Percentiles rank a stretch among this genome's conserved stretches.
phyloP scores from a whole-genome alignment of 225 moss, liverwort and hornwort species.

The Climacium dendroides region DNA sequence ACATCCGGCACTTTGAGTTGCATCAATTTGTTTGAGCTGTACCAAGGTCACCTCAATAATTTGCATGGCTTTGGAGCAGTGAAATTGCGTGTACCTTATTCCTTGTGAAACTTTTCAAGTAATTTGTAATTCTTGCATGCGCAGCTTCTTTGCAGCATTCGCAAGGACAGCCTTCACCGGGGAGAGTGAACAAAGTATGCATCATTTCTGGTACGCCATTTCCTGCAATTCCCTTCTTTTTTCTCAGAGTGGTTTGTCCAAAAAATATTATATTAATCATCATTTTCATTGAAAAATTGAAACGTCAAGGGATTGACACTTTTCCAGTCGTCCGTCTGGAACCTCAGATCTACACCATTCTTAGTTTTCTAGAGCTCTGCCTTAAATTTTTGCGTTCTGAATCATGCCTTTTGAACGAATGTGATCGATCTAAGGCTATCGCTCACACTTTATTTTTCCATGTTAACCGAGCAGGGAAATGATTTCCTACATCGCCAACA shows the following conservation, averaged over 20 bases:
- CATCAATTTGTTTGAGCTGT: background rate
- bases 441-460: background rate
- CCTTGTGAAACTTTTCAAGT: background rate
- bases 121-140: background rate
- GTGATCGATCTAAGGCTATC: background rate
- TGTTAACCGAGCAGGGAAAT: conserved; percentile 67
- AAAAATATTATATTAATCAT: background rate
- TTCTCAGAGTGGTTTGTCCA: background rate
- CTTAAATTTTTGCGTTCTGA: background rate
- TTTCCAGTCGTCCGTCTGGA: background rate
- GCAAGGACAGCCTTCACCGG: conserved; percentile 96
- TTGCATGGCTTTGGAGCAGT: background rate
- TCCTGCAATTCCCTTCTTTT: background rate
- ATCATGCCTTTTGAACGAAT: background rate
- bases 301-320: background rate
- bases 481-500: conserved; percentile 93
- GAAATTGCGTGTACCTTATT: background rate
- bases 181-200: conserved; percentile 92
- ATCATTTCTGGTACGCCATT: conserved; percentile 69
- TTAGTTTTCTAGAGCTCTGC: background rate
- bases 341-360: background rate
- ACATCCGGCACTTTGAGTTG: background rate
- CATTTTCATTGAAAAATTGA: background rate
- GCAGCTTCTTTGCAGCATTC: conserved; percentile 93
- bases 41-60: background rate